Conservation (phyloP, 352 stramenopile species). For the Plasmopara muralis region DNA sequence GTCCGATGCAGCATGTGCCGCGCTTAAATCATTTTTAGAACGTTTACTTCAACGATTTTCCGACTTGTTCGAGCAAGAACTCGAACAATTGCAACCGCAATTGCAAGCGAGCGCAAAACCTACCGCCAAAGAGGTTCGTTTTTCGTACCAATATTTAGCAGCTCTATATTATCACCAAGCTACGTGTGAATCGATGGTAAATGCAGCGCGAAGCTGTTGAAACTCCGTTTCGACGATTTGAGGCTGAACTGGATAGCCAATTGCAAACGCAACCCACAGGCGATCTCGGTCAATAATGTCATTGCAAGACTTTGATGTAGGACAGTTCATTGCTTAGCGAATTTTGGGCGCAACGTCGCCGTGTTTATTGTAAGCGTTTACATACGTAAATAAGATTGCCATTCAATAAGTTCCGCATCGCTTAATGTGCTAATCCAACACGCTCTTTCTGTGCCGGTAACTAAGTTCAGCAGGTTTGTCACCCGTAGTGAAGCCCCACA, state of each 20-base stretch:
- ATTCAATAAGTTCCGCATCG: conserved; percentile 7
- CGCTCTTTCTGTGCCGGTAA: conserved; percentile 51
- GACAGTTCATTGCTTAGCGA: too few species aligned
- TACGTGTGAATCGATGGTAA: background rate
- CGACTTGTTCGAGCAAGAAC: conserved; percentile 33
- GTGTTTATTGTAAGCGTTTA: background rate
- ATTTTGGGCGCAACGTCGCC: too few species aligned
- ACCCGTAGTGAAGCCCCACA: conserved; percentile 78
- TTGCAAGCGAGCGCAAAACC: conserved; percentile 37
- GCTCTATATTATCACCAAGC: conserved; percentile 1
- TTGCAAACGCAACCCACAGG: conserved; percentile 19
- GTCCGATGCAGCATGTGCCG: conserved; percentile 33
- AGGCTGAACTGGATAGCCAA: conserved; percentile 25
- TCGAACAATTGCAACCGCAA: conserved; percentile 38
- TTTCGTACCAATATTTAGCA: background rate
- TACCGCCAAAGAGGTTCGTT: conserved; percentile 26
- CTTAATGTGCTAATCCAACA: conserved; percentile 41
- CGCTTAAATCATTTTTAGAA: conserved; percentile 55
- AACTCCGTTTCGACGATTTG: conserved; percentile 28
- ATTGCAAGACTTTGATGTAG: background rate
- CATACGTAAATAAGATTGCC: conserved; percentile 24
- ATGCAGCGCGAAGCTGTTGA: conserved; percentile 30
- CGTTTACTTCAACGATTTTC: conserved; percentile 44
- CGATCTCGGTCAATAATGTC: conserved; percentile 16
- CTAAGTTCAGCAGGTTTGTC: conserved; percentile 35